Percentiles rank a stretch among this genome's conserved stretches.
Conservation (phyloP, 1,284 basidiomycete genomes). For the Apiotrichum laibachii region DNA sequence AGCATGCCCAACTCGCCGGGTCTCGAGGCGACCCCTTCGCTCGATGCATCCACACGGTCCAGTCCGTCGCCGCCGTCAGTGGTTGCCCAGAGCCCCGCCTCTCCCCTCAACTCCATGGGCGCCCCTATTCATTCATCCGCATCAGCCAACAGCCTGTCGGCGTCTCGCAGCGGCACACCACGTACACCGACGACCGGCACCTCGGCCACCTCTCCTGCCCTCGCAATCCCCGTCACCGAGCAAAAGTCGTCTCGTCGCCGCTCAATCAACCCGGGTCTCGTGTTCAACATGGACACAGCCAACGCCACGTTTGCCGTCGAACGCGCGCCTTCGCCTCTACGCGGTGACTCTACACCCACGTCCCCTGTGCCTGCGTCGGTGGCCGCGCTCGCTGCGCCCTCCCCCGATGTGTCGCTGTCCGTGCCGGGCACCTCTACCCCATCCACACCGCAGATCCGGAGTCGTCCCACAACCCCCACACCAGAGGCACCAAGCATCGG, state of each 20-base stretch:
- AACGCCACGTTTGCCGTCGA: conserved; percentile 40
- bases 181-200: conserved; percentile 1
- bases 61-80: conserved; percentile 1
- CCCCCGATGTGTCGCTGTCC: not conserved
- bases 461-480: not conserved
- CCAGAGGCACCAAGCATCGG: not conserved
- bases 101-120: not conserved
- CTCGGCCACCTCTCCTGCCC: conserved; percentile 17
- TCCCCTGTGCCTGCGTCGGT: not conserved
- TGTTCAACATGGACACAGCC: conserved; percentile 44
- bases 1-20: conserved; percentile 9
- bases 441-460: conserved; percentile 4
- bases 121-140: not conserved
- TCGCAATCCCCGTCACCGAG: conserved; percentile 36
- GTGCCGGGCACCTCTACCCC: not conserved
- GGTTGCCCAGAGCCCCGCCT: not conserved
- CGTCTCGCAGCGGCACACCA: conserved; percentile 3
- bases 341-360: conserved; percentile 12
- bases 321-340: conserved; percentile 49
- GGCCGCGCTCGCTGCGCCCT: not conserved
- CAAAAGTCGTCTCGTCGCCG: conserved; percentile 44
- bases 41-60: not conserved
- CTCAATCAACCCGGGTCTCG: conserved; percentile 52
- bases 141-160: not conserved
- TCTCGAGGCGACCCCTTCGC: not conserved